Evolutionary conservation across 2,329 filamentous ascomycete species (phyloP), one percentile per base, ranked within the genome.

Genomic region (Lasiodiplodia gonubiensis): DNA sequence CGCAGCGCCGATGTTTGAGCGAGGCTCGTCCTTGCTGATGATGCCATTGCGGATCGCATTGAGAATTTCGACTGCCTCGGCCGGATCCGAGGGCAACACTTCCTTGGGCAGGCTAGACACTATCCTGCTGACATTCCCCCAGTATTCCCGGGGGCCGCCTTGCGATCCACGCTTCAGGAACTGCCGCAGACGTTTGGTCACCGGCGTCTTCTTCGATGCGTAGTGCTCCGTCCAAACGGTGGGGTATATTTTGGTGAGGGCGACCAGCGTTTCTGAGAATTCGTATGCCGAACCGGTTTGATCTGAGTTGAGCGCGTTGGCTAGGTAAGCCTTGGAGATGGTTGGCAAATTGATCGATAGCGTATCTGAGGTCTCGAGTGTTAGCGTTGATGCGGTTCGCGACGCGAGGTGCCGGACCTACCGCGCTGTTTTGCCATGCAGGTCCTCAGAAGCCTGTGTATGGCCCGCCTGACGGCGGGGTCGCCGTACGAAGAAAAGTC

Each of bases 111-210:
- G 72, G 7, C 76, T 76, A 27, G 79, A 76, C 60, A 97, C 75
- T 0, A 98, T 79, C 35, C 83, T 81, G 48, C 85, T 83, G 37
- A 97, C 76, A 18, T 86, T 86, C 30, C 84, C 79, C 95, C 95
- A 99, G 74, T 90, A 97, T 11, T 84, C 86, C 3, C 84, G 80
- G 0, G 88, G 83, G 3, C 91, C 90, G n/a, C 89, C 87, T 74
- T 97, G 92, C 0, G 94, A 97, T 2, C 95, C 94, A 72, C 89
- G 92, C 69, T 91, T 89, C 7, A 98, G 82, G 71, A 96, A 95
- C 10, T 88, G 82, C 60, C 87, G 86, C 4, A 99, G 78, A 25
- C 90, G 80, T 68, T 82, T 86, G 69, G 79, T 84, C 68, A 78
- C 86, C 8, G 84, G 75, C 33, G 84, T 85, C 35, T 85, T 86